These are phyloP conservation scores for Polyporus arcularius DNA, from an alignment of 768 basidiomycete genomes.

Conservation along the genomic window DNA sequence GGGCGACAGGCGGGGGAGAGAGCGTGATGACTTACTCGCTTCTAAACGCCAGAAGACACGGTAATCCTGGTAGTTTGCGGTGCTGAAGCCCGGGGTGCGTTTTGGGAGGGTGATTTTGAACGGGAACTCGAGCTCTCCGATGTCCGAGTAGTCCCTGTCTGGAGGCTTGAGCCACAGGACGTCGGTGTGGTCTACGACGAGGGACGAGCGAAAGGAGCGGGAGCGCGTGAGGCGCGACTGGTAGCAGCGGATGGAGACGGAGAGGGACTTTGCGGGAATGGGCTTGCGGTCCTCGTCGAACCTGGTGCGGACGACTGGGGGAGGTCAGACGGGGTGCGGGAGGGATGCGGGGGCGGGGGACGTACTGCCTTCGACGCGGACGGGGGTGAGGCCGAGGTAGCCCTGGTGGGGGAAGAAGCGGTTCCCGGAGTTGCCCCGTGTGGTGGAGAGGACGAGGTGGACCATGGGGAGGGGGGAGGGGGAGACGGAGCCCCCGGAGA, in stretches of 20 bases:
- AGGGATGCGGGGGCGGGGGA: conserved; percentile 17
- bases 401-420: conserved; percentile 76
- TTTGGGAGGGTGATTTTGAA: conserved; percentile 73
- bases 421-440: conserved; percentile 64
- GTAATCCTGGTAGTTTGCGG: conserved; percentile 75
- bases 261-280: conserved; percentile 65
- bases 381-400: conserved; percentile 78
- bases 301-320: conserved; percentile 65
- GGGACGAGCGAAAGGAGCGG: conserved; percentile 51
- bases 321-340: conserved; percentile 7
- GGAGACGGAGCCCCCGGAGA: conserved; percentile 21
- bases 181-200: conserved; percentile 68
- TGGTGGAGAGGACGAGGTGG: conserved; percentile 66
- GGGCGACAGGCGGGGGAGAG: conserved; percentile 14
- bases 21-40: conserved; percentile 54
- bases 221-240: conserved; percentile 70
- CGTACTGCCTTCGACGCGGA: conserved; percentile 77
- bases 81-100: conserved; percentile 63
- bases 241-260: conserved; percentile 81
- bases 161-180: conserved; percentile 70
- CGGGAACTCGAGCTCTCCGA: conserved; percentile 67
- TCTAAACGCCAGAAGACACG: conserved; percentile 83
- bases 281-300: conserved; percentile 71
- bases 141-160: conserved; percentile 53
- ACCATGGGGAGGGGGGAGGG: conserved; percentile 52